Conservation (phyloP, 768 basidiomycete species). For the Amanita pseudoporphyria region DNA sequence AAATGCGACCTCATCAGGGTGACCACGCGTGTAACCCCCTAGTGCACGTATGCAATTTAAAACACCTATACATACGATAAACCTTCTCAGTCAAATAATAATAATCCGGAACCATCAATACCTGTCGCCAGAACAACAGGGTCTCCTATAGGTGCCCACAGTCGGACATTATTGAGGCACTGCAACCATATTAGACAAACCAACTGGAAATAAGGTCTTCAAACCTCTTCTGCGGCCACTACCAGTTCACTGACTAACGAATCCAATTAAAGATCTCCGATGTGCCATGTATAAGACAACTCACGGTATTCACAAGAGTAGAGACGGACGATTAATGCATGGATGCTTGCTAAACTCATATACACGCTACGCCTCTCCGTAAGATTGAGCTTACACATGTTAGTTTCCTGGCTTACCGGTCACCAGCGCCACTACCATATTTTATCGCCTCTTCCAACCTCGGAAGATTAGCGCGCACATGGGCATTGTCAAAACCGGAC, state of each 20-base stretch:
- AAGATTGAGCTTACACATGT: neutral
- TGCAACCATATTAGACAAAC: conserved; percentile 15
- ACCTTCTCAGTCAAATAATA: neutral
- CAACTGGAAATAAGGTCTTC: neutral
- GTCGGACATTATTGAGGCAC: conserved; percentile 45
- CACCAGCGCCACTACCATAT: conserved; percentile 57
- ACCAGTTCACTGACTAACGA: conserved; percentile 47
- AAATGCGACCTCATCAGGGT: conserved; percentile 42
- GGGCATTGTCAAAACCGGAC: conserved; percentile 57
- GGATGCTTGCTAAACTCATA: conserved; percentile 49
- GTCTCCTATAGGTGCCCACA: conserved; percentile 48
- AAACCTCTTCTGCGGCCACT: conserved; percentile 51
- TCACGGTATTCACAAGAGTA: conserved; percentile 55
- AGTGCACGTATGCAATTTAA: conserved; percentile 57
- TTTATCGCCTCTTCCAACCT: conserved; percentile 54
- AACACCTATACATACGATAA: conserved; percentile 26
- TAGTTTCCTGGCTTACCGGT: conserved; percentile 32
- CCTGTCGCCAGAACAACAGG: conserved; percentile 44
- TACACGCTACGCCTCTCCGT: conserved; percentile 35
- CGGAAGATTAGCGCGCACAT: conserved; percentile 51
- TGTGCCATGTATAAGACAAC: conserved; percentile 14
- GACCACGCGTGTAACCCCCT: conserved; percentile 46
- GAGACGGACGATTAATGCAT: conserved; percentile 41
- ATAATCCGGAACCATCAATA: conserved; percentile 17
- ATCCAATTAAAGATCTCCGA: neutral